These are phyloP conservation scores for Aphanomyces astaci DNA, from an alignment of 352 stramenopile genomes.

Conservation along the genomic window DNA sequence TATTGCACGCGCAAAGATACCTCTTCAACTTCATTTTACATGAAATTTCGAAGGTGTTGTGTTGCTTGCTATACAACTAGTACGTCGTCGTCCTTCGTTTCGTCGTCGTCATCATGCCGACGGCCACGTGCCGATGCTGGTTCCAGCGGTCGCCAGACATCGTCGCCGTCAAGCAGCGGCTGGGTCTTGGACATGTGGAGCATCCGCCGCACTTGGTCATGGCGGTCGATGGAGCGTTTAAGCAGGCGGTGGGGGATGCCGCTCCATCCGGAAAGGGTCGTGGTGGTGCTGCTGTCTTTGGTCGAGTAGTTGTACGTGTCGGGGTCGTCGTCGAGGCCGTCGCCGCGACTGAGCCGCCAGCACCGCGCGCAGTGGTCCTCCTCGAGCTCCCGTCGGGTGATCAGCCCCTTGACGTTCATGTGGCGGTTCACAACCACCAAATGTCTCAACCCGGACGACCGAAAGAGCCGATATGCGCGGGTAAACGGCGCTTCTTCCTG, in stretches of 20 bases:
- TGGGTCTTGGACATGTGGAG: slow-evolving; percentile 25
- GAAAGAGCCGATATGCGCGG: slow-evolving; percentile 95
- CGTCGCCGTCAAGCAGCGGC: background rate
- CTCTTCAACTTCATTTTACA: too few relatives aligned
- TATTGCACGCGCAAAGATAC: too few relatives aligned
- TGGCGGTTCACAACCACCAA: slow-evolving; percentile 89
- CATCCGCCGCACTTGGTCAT: slow-evolving; percentile 68
- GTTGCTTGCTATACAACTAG: too few relatives aligned
- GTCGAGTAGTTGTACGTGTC: slow-evolving; percentile 66
- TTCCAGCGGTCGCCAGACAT: too few relatives aligned
- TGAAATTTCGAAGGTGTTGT: too few relatives aligned
- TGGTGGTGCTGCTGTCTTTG: slow-evolving; percentile 38
- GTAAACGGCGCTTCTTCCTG: slow-evolving; percentile 93
- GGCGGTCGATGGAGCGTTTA: slow-evolving; percentile 48
- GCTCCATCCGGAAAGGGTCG: too few relatives aligned
- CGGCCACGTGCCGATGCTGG: too few relatives aligned
- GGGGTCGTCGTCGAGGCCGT: slow-evolving; percentile 15
- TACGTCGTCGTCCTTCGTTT: background rate
- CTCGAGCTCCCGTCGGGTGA: slow-evolving; percentile 77
- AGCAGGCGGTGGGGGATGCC: slow-evolving; percentile 36
- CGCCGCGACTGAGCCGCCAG: slow-evolving; percentile 39
- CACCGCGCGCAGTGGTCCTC: slow-evolving; percentile 73
- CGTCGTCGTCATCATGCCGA: slow-evolving; percentile 6
- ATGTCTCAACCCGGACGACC: slow-evolving; percentile 93
- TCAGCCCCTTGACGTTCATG: slow-evolving; percentile 87